Conservation (phyloP, 2,329 filamentous ascomycete genomes). For the Aspergillus tamarii region DNA sequence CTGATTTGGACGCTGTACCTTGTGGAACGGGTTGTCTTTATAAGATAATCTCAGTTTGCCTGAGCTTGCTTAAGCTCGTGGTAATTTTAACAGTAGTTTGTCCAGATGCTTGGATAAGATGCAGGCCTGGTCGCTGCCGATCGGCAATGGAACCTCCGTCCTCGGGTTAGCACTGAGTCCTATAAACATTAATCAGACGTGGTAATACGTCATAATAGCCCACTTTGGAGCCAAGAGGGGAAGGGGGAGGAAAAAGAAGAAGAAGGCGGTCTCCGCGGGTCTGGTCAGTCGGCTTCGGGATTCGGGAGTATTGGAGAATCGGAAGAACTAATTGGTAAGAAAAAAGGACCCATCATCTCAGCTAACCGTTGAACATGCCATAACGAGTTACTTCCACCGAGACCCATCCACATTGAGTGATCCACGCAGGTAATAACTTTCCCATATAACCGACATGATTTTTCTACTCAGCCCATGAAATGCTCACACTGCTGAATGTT, state of each 20-base stretch:
- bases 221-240: background rate
- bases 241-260: background rate
- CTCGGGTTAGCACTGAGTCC: background rate
- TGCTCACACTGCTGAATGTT: background rate
- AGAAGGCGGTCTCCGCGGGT: background rate
- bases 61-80: background rate
- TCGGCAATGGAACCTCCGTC: background rate
- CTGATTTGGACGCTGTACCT: background rate
- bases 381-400: background rate
- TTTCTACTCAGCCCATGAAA: too few relatives aligned
- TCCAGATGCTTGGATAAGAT: background rate
- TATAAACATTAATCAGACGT: background rate
- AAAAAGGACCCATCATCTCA: background rate
- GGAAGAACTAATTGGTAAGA: background rate
- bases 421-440: background rate
- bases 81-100: background rate
- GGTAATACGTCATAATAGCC: background rate
- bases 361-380: background rate
- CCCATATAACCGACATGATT: too few relatives aligned
- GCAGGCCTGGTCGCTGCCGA: background rate
- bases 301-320: conserved; percentile 1
- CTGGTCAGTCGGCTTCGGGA: background rate
- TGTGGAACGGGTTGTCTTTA: background rate
- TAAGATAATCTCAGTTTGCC: background rate
- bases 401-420: background rate